These are phyloP conservation scores for Pholiota conissans DNA, from an alignment of 768 basidiomycete genomes.

Conservation along the genomic window DNA sequence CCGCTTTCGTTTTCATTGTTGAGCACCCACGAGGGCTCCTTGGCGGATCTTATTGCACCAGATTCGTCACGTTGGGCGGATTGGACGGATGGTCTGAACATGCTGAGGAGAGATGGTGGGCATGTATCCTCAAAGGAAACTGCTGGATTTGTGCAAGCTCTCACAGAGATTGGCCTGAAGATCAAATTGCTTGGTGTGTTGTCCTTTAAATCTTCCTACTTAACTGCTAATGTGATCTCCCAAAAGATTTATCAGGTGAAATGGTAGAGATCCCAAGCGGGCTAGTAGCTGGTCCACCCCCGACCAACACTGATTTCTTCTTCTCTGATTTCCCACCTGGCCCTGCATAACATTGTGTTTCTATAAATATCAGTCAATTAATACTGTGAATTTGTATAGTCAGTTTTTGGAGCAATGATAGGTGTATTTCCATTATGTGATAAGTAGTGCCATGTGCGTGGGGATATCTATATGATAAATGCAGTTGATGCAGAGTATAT, in stretches of 20 bases:
- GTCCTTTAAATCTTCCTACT: not conserved
- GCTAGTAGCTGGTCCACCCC: conserved; percentile 75
- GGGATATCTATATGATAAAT: conserved; percentile 37
- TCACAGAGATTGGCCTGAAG: conserved; percentile 91
- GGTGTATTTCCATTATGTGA: conserved; percentile 24
- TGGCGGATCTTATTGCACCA: conserved; percentile 79
- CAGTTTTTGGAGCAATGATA: conserved; percentile 5
- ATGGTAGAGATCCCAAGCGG: conserved; percentile 87
- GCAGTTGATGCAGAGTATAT: conserved; percentile 60
- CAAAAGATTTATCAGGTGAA: conserved; percentile 81
- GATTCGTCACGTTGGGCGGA: conserved; percentile 84
- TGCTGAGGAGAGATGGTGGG: conserved; percentile 79
- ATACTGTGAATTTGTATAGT: not conserved
- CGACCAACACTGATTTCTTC: conserved; percentile 80
- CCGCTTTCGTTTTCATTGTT: conserved; percentile 78
- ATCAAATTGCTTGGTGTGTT: conserved; percentile 81
- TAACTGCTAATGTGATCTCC: conserved; percentile 4
- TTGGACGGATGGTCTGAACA: conserved; percentile 92
- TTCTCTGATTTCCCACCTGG: conserved; percentile 59
- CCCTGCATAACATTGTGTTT: conserved; percentile 24
- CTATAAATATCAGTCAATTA: not conserved
- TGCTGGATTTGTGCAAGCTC: conserved; percentile 78
- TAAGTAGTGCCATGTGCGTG: conserved; percentile 27
- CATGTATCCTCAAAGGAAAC: conserved; percentile 86
- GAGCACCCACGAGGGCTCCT: conserved; percentile 64